These are phyloP conservation scores for Fusarium metavorans DNA, from an alignment of 2,329 filamentous ascomycete species.

Conservation along the genomic window DNA sequence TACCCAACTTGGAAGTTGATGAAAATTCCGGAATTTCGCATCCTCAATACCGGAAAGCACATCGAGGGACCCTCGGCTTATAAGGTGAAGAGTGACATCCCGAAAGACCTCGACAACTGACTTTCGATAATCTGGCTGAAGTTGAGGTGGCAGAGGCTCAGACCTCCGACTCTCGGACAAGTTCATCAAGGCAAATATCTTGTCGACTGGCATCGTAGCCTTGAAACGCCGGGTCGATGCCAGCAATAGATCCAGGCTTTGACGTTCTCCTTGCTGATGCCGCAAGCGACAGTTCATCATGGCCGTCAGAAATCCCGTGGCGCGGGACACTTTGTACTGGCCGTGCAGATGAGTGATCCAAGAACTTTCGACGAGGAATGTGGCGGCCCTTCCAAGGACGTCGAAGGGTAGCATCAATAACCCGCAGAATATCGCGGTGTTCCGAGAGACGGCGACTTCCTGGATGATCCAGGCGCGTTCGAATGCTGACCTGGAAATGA, in stretches of 20 bases:
- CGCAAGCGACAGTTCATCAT: background rate
- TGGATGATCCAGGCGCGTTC: background rate
- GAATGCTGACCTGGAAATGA: background rate
- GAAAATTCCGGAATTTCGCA: background rate
- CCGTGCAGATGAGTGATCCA: background rate
- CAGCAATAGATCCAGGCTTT: background rate
- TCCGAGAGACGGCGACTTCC: background rate
- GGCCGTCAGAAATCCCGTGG: background rate
- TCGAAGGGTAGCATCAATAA: background rate
- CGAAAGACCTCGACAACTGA: background rate
- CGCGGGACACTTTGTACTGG: background rate
- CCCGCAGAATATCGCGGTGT: background rate
- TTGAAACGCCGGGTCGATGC: background rate
- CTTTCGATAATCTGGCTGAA: background rate
- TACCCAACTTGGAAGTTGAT: background rate
- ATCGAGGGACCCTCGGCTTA: background rate
- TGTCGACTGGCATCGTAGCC: background rate
- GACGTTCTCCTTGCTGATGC: background rate
- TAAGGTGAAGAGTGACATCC: background rate
- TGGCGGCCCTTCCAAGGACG: background rate
- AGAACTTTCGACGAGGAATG: background rate
- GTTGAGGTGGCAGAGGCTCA: background rate
- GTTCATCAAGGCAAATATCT: background rate
- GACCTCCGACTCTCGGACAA: background rate
- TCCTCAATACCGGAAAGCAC: background rate